Base-by-base conservation (phyloP, 495 filamentous ascomycete genomes). In the Niebla homalea region DNA sequence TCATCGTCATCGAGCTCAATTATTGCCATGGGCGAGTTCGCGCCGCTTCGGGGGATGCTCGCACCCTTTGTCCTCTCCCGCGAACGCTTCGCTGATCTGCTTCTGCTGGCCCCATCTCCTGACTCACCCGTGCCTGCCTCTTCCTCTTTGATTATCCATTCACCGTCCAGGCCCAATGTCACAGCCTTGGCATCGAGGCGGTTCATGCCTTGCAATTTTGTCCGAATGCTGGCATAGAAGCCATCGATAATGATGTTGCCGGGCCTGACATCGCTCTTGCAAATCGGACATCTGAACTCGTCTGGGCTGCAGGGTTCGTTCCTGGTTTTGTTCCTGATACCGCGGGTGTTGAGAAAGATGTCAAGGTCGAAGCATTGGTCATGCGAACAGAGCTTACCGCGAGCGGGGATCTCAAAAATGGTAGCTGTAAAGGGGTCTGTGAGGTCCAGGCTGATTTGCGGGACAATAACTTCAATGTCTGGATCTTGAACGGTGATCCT, bases 351-450 rank as follows among this genome's bases (percentile, higher is more conserved):
- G 12, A 96, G 72, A 67, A 84, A 94, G 0, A 77, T 87, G 22
- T 87, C 77, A 20, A 92, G 80, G 61, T 96, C 89, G 60, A 96
- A 94, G 61, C 86, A 93, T 63, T 94, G 86, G 35, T 78, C 65
- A 61, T 96, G 89, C 6, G 65, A 65, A 62, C 80, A 84, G 15
- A 40, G 42, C 6, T 54, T 65, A 14, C 85, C 78, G 16, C 88
- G 80, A 6, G 77, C 85, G 3, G 89, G 88, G 0, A 74, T 66
- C 3, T 75, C 66, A 59, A 83, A 88, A n/a, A 93, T 77, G 3
- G 64, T 65, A 0, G 78, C 71, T 43, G 70, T 80, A 62, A 85
- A 88, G 0, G 88, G 87, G 60, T 94, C 87, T 10, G 82, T 71
- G 2, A 94, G 72, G 50, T 81, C 75, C 53, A 96, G 76, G 20